These are phyloP conservation scores for Vigna trinervia DNA, from an alignment of 306 rosid genomes.

Conservation along the genomic window DNA sequence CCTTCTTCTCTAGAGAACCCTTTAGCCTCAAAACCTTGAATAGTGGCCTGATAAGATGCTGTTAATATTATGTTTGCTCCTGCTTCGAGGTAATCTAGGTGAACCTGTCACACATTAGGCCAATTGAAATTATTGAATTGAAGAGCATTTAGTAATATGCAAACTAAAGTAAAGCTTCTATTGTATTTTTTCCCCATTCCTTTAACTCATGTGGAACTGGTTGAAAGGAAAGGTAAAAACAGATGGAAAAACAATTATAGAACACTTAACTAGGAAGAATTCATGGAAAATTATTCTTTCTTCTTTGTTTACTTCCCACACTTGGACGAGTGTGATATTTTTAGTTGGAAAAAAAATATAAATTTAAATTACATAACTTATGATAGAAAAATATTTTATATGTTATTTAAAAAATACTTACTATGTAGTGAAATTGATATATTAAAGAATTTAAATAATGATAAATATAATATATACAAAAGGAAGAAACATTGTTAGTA, in stretches of 20 bases:
- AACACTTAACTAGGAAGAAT: not conserved
- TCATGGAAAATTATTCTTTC: not conserved
- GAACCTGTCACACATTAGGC: conserved; percentile 62
- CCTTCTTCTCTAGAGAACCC: conserved; percentile 78
- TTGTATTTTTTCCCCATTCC: not conserved
- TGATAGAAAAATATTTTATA: too few relatives aligned
- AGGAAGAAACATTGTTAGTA: too few relatives aligned
- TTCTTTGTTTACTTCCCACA: not conserved
- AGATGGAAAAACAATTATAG: not conserved
- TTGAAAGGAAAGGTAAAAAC: not conserved
- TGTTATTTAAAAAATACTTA: too few relatives aligned
- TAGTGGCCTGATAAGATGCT: conserved; percentile 96
- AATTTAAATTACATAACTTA: too few relatives aligned
- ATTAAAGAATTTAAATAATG: too few relatives aligned
- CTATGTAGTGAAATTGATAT: too few relatives aligned
- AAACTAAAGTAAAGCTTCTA: not conserved
- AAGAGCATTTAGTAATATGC: not conserved
- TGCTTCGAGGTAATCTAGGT: conserved; percentile 88
- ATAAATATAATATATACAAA: too few relatives aligned
- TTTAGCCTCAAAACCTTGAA: conserved; percentile 89
- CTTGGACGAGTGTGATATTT: not conserved
- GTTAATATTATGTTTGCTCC: conserved; percentile 88
- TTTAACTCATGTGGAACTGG: not conserved
- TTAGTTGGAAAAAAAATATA: not conserved
- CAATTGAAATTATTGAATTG: conserved; percentile 13